A percentile compares a stretch with the other conserved stretches of the same genome.
Evolutionary conservation across 805 yeast species (phyloP).

Genomic region (Nadsonia fulvescens): DNA sequence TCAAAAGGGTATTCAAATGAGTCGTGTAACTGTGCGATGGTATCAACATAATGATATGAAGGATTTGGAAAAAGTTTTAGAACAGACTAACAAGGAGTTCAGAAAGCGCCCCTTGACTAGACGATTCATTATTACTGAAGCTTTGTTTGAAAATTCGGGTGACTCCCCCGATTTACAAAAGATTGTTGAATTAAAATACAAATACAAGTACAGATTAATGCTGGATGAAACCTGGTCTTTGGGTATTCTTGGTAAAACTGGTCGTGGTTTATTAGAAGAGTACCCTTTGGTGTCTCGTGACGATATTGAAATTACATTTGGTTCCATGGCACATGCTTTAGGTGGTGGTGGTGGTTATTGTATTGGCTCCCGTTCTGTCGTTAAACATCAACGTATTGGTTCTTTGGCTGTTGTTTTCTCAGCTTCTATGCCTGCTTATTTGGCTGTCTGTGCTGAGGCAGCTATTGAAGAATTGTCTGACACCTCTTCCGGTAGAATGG

Average conservation of each 20-base stretch:
- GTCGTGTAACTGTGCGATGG: slow-evolving; percentile 75
- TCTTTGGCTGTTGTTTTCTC: slow-evolving; percentile 83
- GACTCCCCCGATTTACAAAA: slow-evolving; percentile 55
- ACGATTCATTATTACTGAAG: slow-evolving; percentile 84
- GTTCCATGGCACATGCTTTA: slow-evolving; percentile 65
- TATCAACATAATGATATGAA: slow-evolving; percentile 77
- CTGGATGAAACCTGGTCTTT: slow-evolving; percentile 77
- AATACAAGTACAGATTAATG: slow-evolving; percentile 70
- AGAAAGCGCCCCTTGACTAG: slow-evolving; percentile 63
- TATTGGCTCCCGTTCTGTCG: slow-evolving; percentile 68
- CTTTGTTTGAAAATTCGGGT: slow-evolving; percentile 65
- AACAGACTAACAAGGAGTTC: slow-evolving; percentile 35
- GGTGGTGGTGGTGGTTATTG: slow-evolving; percentile 90
- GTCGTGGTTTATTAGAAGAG: slow-evolving; percentile 66
- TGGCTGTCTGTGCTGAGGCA: slow-evolving; percentile 28
- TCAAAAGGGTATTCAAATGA: slow-evolving; percentile 75
- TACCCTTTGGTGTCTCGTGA: slow-evolving; percentile 32
- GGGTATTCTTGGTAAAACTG: slow-evolving; percentile 71
- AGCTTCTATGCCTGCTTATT: slow-evolving; percentile 86
- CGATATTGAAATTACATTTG: slow-evolving; percentile 71
- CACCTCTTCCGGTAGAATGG: slow-evolving; percentile 14
- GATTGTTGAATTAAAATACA: slow-evolving; percentile 55
- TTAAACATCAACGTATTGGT: slow-evolving; percentile 80
- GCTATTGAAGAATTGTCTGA: slow-evolving; percentile 17
- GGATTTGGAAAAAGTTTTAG: slow-evolving; percentile 53